Evolutionary conservation across 2,329 filamentous ascomycete genomes (phyloP).

Genomic region (Exserohilum turcica): DNA sequence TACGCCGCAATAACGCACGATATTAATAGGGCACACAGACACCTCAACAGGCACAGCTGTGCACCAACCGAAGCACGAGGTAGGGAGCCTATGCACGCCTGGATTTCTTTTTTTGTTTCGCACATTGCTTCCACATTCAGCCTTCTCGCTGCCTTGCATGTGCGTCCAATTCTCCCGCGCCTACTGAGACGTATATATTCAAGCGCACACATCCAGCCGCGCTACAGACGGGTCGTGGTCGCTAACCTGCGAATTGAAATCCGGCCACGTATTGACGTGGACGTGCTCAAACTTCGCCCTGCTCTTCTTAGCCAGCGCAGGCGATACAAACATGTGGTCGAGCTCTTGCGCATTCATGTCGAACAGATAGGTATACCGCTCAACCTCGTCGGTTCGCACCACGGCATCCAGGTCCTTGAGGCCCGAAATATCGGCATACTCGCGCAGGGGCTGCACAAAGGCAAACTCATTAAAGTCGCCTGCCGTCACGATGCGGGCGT

Average conservation of each 20-base stretch:
- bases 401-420: slow-evolving; percentile 68
- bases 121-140: neutral
- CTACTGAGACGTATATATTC: slow-evolving; percentile 10
- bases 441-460: slow-evolving; percentile 64
- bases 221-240: slow-evolving; percentile 74
- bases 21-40: slow-evolving; percentile 7
- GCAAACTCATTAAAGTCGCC: slow-evolving; percentile 77
- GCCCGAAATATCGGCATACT: slow-evolving; percentile 60
- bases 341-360: slow-evolving; percentile 72
- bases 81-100: neutral
- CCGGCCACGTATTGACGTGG: slow-evolving; percentile 73
- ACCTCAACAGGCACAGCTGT: slow-evolving; percentile 6
- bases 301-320: slow-evolving; percentile 50
- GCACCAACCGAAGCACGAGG: neutral
- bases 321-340: slow-evolving; percentile 72
- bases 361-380: slow-evolving; percentile 74
- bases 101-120: slow-evolving; percentile 1
- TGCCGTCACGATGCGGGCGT: slow-evolving; percentile 63
- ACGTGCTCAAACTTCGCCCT: slow-evolving; percentile 65
- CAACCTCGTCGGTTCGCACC: slow-evolving; percentile 56
- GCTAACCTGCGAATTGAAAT: slow-evolving; percentile 60
- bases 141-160: neutral
- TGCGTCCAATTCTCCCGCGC: slow-evolving; percentile 6
- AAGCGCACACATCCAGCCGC: slow-evolving; percentile 63
- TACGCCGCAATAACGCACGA: slow-evolving; percentile 21